phyloP scores from a whole-genome alignment of 2,329 filamentous ascomycete species.

The Helotiales sp. region DNA sequence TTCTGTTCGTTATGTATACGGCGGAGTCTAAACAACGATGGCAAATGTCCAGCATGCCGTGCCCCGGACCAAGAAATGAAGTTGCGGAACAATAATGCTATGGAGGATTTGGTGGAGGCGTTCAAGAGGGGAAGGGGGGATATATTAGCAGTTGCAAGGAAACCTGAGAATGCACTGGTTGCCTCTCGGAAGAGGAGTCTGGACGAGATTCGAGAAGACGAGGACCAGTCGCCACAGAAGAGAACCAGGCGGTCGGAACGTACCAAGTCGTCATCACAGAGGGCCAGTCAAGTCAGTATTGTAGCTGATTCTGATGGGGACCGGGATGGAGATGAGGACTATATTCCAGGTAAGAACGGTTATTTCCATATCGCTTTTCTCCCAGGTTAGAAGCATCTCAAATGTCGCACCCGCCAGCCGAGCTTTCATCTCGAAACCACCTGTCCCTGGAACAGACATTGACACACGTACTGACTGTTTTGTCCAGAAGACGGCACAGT shows the following conservation, averaged over 20 bases:
- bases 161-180: constrained; percentile 29
- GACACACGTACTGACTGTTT: constrained; percentile 5
- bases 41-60: constrained; percentile 85
- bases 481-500: constrained; percentile 59
- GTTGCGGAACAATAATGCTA: constrained; percentile 77
- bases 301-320: constrained; percentile 30
- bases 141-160: constrained; percentile 64
- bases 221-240: constrained; percentile 42
- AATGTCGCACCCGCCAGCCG: too few species aligned
- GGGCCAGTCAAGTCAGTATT: constrained; percentile 35
- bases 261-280: constrained; percentile 43
- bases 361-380: too few species aligned
- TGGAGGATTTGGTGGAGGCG: constrained; percentile 80
- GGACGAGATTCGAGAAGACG: constrained; percentile 32
- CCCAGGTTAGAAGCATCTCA: too few species aligned
- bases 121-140: constrained; percentile 67
- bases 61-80: constrained; percentile 78
- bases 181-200: constrained; percentile 53
- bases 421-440: too few species aligned
- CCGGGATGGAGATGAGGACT: constrained; percentile 29
- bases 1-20: constrained; percentile 97
- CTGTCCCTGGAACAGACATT: too few species aligned
- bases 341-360: constrained; percentile 32
- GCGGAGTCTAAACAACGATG: constrained; percentile 76
- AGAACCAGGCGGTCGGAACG: constrained; percentile 52